Evolutionary conservation across 768 basidiomycete species (phyloP), one percentile per base, ranked within the genome.

Genomic region (Russula ochroleuca): DNA sequence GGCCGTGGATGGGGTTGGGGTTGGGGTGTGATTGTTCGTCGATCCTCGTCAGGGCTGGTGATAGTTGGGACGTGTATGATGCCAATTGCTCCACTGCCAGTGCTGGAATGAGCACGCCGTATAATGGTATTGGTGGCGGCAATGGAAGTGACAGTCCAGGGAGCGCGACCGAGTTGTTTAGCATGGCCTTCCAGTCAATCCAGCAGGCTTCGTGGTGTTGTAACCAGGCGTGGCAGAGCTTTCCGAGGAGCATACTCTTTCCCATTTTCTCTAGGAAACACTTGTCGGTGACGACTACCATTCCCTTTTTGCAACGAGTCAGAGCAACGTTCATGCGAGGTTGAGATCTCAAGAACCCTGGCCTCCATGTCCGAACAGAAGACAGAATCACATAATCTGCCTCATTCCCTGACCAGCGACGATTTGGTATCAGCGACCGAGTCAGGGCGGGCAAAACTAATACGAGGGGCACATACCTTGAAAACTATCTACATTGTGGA

Each of bases 341-440:
- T 28, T 65, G 49, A 1, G 78, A 78, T 5, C 28, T 28, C 28
- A 84, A 72, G 71, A 85, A 85, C 0, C 83, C n/a, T 3, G 78
- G 73, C 14, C n/a, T 51, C 3, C 69, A 67, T 0, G 82, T 79
- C 28, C 83, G 75, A 6, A 83, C 82, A n/a, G 78, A 73, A 5
- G 83, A 83, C 1, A 85, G n/a, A 7, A 84, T 68, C 9, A 84
- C 75, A 61, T 75, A 82, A 41, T 79, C 75, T 5, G 74, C 77
- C 71, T 84, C 83, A 63, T 84, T 84, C 0, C 83, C 83, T 82
- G 11, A 35, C 0, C 5, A 9, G 47, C 21, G 3, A 9, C 33
- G 17, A 25, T n/a, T 54, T 25, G 17, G 21, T 37, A 2, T 23
- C 28, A 21, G 31, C n/a, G 43, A 8, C n/a, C 19, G 43, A 43